phyloP scores from a whole-genome alignment of 2,329 filamentous ascomycete species.

The Fusarium euwallaceae region DNA sequence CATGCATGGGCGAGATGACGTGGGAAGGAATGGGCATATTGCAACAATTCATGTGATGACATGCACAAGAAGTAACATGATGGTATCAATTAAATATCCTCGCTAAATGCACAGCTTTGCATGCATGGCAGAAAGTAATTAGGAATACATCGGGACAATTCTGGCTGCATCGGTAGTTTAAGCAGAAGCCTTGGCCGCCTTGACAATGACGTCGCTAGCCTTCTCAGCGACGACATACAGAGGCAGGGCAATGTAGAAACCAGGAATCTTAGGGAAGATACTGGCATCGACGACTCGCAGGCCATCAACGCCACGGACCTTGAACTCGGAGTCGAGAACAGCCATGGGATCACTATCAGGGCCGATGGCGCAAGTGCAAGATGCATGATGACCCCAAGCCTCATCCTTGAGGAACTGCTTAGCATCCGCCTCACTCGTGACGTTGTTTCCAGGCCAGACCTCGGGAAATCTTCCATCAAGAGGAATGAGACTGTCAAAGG shows the following conservation, averaged over 20 bases:
- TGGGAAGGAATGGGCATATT: neutral
- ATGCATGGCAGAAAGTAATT: neutral
- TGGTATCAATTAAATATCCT: neutral
- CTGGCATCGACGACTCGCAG: constrained; percentile 74
- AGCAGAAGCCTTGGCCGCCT: constrained; percentile 23
- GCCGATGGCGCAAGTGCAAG: constrained; percentile 50
- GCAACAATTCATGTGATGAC: neutral
- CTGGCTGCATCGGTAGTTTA: neutral
- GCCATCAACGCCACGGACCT: constrained; percentile 66
- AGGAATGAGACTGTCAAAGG: constrained; percentile 43
- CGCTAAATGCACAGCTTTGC: neutral
- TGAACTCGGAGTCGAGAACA: constrained; percentile 65
- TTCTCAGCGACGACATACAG: constrained; percentile 67
- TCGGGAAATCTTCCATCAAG: constrained; percentile 25
- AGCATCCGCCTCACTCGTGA: constrained; percentile 51
- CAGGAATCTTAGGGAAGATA: constrained; percentile 57
- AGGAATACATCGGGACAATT: neutral
- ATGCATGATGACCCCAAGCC: constrained; percentile 53
- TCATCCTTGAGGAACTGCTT: constrained; percentile 47
- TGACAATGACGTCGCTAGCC: constrained; percentile 57
- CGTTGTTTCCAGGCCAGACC: constrained; percentile 54
- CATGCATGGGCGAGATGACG: neutral
- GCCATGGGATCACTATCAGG: constrained; percentile 51
- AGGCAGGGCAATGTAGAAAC: constrained; percentile 36
- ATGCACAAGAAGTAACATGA: neutral